Percentiles rank a stretch among this genome's conserved stretches.
These are phyloP conservation scores for Debaryomycetaceae sp. DNA, from an alignment of 1,139 yeast species.

Conservation along the genomic window DNA sequence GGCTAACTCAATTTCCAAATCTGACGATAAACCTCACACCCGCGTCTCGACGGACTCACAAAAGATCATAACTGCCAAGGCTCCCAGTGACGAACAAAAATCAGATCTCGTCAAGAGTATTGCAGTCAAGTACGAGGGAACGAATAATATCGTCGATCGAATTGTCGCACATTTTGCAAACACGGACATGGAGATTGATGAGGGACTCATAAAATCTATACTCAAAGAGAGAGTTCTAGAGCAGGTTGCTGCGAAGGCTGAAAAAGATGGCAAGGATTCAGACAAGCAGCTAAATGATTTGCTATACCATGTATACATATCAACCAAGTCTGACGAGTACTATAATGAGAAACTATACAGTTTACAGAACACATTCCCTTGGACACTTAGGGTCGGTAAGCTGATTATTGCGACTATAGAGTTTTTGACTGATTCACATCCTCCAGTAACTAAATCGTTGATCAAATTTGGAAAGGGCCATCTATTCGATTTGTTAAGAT, in stretches of 20 bases:
- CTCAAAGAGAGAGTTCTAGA: no score
- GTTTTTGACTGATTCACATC: conserved; percentile 6
- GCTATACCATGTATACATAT: conserved; percentile 3
- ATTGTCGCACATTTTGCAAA: no score
- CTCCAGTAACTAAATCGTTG: not conserved
- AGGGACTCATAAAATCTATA: no score
- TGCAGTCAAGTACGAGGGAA: not conserved
- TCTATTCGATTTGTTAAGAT: conserved; percentile 1
- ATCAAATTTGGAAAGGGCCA: conserved; percentile 1
- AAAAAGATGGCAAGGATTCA: not conserved
- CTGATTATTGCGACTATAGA: conserved; percentile 13
- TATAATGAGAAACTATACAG: conserved; percentile 8
- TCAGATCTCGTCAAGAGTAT: no score
- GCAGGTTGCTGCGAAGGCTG: no score
- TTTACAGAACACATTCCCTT: conserved; percentile 6
- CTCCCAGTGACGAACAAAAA: no score
- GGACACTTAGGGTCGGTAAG: conserved; percentile 12
- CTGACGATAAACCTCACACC: no score
- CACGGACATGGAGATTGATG: no score
- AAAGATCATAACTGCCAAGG: no score
- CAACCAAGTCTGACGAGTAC: conserved; percentile 8
- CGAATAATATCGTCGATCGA: no score
- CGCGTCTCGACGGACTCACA: no score
- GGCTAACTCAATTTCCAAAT: no score
- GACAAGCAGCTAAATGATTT: conserved; percentile 3